phyloP scores from a whole-genome alignment of 2,329 filamentous ascomycete species.

The Fusarium albosuccineum region DNA sequence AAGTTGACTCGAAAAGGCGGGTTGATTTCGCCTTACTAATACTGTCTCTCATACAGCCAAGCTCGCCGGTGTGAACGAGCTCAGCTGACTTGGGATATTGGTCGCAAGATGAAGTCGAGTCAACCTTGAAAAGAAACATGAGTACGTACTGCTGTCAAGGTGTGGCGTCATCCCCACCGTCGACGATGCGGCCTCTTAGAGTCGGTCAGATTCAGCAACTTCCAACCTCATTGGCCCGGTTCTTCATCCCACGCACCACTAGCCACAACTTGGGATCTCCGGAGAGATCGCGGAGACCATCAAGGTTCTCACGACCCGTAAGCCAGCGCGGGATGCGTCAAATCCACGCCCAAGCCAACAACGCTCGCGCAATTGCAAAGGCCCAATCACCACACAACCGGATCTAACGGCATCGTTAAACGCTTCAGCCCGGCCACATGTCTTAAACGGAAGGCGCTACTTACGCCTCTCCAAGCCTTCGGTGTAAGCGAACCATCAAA shows the following conservation, averaged over 20 bases:
- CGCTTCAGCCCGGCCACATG: slow-evolving; percentile 2
- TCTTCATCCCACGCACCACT: slow-evolving; percentile 1
- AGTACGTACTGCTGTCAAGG: background rate
- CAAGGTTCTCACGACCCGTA: slow-evolving; percentile 44
- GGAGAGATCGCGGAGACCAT: slow-evolving; percentile 35
- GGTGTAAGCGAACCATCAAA: slow-evolving; percentile 1
- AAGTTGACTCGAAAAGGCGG: too few relatives aligned
- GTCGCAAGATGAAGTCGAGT: background rate
- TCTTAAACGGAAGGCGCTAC: slow-evolving; percentile 9
- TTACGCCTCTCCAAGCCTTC: background rate
- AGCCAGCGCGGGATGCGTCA: slow-evolving; percentile 15
- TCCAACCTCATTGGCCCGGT: slow-evolving; percentile 31
- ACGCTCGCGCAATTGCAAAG: slow-evolving; percentile 22
- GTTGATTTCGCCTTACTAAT: background rate
- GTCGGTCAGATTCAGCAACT: slow-evolving; percentile 3
- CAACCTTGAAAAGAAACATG: slow-evolving; percentile 13
- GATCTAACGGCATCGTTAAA: slow-evolving; percentile 40
- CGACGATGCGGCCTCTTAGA: slow-evolving; percentile 14
- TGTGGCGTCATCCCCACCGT: slow-evolving; percentile 36
- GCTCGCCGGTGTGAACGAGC: too few relatives aligned
- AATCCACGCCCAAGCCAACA: slow-evolving; percentile 21
- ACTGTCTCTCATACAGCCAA: background rate
- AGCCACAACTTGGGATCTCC: slow-evolving; percentile 38
- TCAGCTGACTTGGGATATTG: background rate
- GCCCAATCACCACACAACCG: slow-evolving; percentile 26